Conservation (phyloP, 2,329 filamentous ascomycete genomes). For the Ceratocystis huliohia region DNA sequence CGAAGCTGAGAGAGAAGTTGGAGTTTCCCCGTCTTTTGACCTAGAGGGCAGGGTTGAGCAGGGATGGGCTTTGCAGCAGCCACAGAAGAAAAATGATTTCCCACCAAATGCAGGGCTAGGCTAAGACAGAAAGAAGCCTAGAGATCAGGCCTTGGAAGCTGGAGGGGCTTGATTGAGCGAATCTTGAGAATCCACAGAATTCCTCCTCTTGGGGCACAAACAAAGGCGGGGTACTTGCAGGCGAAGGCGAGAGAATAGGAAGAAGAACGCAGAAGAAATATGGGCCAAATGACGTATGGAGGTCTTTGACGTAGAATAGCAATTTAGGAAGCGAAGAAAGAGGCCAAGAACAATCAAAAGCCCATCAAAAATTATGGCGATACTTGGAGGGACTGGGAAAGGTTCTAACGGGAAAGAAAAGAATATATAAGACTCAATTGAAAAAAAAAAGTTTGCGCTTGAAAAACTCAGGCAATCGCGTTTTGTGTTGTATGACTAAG, state of each 20-base stretch:
- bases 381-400: too few relatives aligned
- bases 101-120: neutral
- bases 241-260: neutral
- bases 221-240: conserved; percentile 9
- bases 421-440: neutral
- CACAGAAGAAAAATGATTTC: too few relatives aligned
- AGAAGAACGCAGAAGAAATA: neutral
- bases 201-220: neutral
- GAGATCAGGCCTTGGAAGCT: neutral
- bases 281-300: neutral
- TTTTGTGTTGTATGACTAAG: conserved; percentile 1
- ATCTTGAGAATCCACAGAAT: neutral
- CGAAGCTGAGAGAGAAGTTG: too few relatives aligned
- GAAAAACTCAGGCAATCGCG: neutral
- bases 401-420: neutral
- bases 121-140: neutral
- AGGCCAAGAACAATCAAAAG: too few relatives aligned
- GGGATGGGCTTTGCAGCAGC: too few relatives aligned
- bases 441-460: neutral
- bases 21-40: too few relatives aligned
- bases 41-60: too few relatives aligned
- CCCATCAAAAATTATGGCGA: too few relatives aligned
- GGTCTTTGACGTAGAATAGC: neutral
- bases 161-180: neutral
- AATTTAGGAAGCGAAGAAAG: neutral